Conservation (phyloP, 2,329 filamentous ascomycete species). For the Fusarium brachygibbosum region DNA sequence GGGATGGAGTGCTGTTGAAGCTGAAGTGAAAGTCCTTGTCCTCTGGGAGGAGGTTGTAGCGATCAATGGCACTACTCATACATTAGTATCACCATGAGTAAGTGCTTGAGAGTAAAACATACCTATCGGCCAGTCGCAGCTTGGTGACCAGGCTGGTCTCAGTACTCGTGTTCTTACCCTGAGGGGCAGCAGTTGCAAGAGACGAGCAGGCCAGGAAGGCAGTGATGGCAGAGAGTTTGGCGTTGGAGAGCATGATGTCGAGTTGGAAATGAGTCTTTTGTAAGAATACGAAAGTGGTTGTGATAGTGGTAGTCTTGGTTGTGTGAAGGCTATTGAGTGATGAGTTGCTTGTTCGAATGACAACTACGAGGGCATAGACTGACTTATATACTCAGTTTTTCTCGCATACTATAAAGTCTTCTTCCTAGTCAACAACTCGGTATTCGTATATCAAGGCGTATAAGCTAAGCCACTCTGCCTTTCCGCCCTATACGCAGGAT, state of each 20-base stretch:
- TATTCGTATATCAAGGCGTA: background rate
- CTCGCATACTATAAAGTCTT: fast-evolving
- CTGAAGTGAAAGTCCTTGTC: slow-evolving; percentile 64
- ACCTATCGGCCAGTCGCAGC: slow-evolving; percentile 57
- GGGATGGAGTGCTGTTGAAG: slow-evolving; percentile 56
- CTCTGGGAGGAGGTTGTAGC: slow-evolving; percentile 59
- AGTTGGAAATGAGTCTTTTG: background rate
- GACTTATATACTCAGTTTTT: slow-evolving; percentile 13
- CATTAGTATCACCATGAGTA: background rate
- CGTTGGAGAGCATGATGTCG: slow-evolving; percentile 20
- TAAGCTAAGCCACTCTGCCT: slow-evolving; percentile 5
- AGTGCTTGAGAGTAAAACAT: slow-evolving; percentile 9
- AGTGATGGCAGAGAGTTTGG: slow-evolving; percentile 20
- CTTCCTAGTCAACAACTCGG: fast-evolving
- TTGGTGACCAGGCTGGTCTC: slow-evolving; percentile 53
- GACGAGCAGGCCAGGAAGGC: slow-evolving; percentile 57
- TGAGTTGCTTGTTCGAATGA: background rate
- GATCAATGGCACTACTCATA: slow-evolving; percentile 53
- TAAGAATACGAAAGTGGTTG: background rate
- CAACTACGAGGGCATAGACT: background rate
- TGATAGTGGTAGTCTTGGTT: background rate
- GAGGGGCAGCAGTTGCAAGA: slow-evolving; percentile 47
- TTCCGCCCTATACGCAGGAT: slow-evolving; percentile 2
- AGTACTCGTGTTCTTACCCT: background rate
- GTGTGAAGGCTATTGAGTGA: slow-evolving; percentile 1